Base-by-base conservation (phyloP, 768 basidiomycete genomes). In the Russula emetica region DNA sequence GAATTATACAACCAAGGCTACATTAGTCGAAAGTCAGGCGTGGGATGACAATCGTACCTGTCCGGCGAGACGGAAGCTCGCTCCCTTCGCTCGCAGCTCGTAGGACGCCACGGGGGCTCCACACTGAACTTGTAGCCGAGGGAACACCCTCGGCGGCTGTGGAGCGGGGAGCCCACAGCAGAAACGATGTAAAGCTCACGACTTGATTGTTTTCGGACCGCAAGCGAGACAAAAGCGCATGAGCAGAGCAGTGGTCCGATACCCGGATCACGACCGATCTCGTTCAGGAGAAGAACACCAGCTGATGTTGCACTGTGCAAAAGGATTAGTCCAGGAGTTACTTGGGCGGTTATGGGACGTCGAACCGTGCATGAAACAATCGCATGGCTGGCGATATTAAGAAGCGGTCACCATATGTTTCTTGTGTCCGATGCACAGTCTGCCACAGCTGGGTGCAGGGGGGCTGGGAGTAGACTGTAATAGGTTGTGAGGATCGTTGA, bases 161-260 rank as follows among this genome's bases (percentile, higher is more conserved):
- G 91, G 91, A 0, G 88, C 86, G 0, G 95, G 95, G 5, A 98
- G 78, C 1, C 95, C 95, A 1, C 95, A 95, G 61, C 95, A 98
- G 79, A 95, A 95, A 1, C n/a, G 92, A 94, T 1, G 84, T 84
- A 73, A 96, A 97, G 0, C 89, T 87, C 0, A 80, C 71, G 11
- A 93, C 78, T 16, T 76, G 72, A 72, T 85, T 87, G 24, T 78
- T 79, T 67, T 83, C 74, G 10, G 74, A 70, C 42, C 78, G 78
- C 3, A 89, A 74, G 30, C 78, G 75, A 24, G 78, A 75, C 34
- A 94, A 74, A 18, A 96, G 77, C 0, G 85, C 82, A 70, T 92
- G 81, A 0, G 93, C 94, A 13, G 90, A 91, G 72, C 90, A 87
- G 70, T 94, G 92, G 73, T 94, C n/a, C 92, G 60, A 95, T 86